Base-by-base conservation (phyloP, 1,284 basidiomycete genomes). In the Malassezia dermatis region DNA sequence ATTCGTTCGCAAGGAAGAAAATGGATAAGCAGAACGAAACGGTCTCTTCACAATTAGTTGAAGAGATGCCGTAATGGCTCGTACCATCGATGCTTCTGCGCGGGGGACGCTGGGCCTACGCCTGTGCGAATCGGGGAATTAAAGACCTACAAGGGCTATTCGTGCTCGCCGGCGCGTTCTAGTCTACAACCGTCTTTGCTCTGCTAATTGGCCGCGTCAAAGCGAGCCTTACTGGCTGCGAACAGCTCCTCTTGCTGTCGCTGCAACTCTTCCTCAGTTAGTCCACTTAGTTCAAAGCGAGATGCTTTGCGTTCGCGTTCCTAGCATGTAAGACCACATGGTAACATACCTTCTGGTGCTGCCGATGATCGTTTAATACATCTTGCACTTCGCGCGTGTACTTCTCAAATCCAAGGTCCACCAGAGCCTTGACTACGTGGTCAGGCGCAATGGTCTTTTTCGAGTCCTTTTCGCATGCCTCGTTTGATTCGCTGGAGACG, bases 391-490 rank as follows among this genome's bases (percentile, higher is more conserved):
- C 90, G 13, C 82, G 78, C 17, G 84, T 84, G 75, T 89, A 91
- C 13, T 82, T 81, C 64, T 89, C 86, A 66, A 91, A 93, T n/a
- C 89, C 89, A 17, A 93, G 81, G 44, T 85, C 82, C 86, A 89
- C 88, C 48, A 99, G 79, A 5, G 93, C 94, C 32, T 82, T 80
- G 40, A 95, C 85, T 44, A 98, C 91, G 73, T 99, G 93, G 71
- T 99, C 93, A 2, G 94, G 93, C 4, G 90, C 88, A 66, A 99
- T 98, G 0, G 93, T 99, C 80, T 98, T 99, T 79, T 96, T 96
- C n/a, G 87, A 86, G 69, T 91, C 89, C 75, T 88, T 85, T 72
- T 98, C 94, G 76, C 94, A 99, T 56, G 95, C 89, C 64, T 95
- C 89, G 77, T 98, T 98, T 49, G 91, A 87, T 76, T 96, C 90